Conservation (phyloP, 2,329 filamentous ascomycete species). For the Elsinoe necatrix region DNA sequence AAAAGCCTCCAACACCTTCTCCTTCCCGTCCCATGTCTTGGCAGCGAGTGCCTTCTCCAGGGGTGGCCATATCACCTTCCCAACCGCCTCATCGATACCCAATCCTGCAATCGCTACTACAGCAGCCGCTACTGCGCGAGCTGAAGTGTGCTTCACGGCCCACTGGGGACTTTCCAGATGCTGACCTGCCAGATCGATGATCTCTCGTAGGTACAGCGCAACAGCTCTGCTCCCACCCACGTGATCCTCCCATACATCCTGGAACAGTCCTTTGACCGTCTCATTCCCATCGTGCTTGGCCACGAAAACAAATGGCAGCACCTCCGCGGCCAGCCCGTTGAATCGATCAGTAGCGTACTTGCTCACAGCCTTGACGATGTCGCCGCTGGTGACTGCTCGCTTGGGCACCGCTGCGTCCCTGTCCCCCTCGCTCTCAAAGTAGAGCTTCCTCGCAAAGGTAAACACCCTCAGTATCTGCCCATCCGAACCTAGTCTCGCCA, state of each 20-base stretch:
- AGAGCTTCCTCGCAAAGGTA: conserved; percentile 56
- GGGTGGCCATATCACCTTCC: conserved; percentile 67
- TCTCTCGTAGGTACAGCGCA: conserved; percentile 75
- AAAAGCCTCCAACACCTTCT: conserved; percentile 71
- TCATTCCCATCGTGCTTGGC: conserved; percentile 78
- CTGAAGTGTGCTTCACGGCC: conserved; percentile 82
- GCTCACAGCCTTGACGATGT: conserved; percentile 73
- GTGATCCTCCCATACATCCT: conserved; percentile 81
- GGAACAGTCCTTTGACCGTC: conserved; percentile 69
- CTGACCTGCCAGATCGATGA: conserved; percentile 57
- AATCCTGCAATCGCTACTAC: conserved; percentile 50
- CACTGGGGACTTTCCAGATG: conserved; percentile 75
- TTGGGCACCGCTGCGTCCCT: conserved; percentile 30
- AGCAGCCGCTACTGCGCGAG: conserved; percentile 68
- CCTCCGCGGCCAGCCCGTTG: conserved; percentile 60
- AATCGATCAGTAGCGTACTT: conserved; percentile 88
- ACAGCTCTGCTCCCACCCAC: conserved; percentile 78
- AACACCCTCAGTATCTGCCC: conserved; percentile 49
- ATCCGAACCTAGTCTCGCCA: conserved; percentile 58
- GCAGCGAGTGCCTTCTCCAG: conserved; percentile 73
- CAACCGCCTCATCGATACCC: conserved; percentile 48
- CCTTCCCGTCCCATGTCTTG: conserved; percentile 91
- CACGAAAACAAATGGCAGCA: conserved; percentile 82
- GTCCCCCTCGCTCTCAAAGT: conserved; percentile 75
- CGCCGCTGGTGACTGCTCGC: conserved; percentile 60